phyloP scores from a whole-genome alignment of 2,329 filamentous ascomycete genomes.

The Aspergillus intermedius region DNA sequence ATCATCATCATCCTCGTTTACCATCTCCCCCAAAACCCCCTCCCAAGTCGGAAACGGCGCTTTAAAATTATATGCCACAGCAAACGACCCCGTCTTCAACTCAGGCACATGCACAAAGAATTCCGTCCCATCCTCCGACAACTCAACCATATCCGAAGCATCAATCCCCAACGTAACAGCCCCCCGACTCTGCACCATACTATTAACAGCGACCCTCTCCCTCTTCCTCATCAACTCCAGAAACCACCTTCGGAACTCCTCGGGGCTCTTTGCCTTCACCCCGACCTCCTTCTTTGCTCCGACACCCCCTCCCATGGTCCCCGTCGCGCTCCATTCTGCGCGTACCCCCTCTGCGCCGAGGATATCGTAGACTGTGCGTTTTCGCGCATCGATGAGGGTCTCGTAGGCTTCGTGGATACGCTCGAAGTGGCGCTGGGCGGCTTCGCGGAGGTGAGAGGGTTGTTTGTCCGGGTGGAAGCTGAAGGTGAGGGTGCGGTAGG shows the following conservation, averaged over 20 bases:
- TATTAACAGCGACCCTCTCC: slow-evolving; percentile 32
- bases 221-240: slow-evolving; percentile 34
- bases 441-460: slow-evolving; percentile 30
- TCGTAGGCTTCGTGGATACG: slow-evolving; percentile 38
- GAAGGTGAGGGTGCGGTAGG: slow-evolving; percentile 38
- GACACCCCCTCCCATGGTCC: slow-evolving; percentile 28
- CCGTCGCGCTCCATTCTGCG: slow-evolving; percentile 30
- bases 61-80: slow-evolving; percentile 29
- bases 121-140: slow-evolving; percentile 23
- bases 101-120: slow-evolving; percentile 24
- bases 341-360: slow-evolving; percentile 36
- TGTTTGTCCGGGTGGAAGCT: slow-evolving; percentile 44
- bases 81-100: slow-evolving; percentile 19
- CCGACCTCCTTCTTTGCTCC: slow-evolving; percentile 28
- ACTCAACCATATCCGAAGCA: slow-evolving; percentile 27
- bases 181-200: slow-evolving; percentile 30
- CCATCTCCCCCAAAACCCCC: slow-evolving; percentile 11
- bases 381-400: slow-evolving; percentile 35
- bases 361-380: slow-evolving; percentile 39
- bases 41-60: slow-evolving; percentile 25
- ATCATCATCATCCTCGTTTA: slow-evolving; percentile 13
- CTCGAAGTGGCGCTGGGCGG: slow-evolving; percentile 33
- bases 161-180: slow-evolving; percentile 29
- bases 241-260: slow-evolving; percentile 38
- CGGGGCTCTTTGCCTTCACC: slow-evolving; percentile 30